Percentiles rank a stretch among this genome's conserved stretches.
Evolutionary conservation across 805 yeast species (phyloP).

Genomic region (Candida chauliodis): DNA sequence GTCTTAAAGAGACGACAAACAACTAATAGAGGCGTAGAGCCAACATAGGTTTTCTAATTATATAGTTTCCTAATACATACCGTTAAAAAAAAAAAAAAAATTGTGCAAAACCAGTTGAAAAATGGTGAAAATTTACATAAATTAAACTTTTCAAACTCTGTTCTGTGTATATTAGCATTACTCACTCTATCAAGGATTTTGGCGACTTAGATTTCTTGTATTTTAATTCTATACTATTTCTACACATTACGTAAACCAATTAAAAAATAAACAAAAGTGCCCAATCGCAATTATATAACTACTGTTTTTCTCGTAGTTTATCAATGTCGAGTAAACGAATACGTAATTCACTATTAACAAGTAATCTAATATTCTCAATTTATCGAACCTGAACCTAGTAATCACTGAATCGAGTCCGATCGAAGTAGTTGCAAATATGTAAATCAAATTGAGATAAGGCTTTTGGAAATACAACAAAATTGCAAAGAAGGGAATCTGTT

Average conservation of each 20-base stretch:
- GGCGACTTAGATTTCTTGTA: too few relatives aligned
- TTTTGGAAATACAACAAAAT: slow-evolving; percentile 4
- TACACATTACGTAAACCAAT: slow-evolving; percentile 6
- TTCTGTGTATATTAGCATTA: too few relatives aligned
- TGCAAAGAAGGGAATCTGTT: slow-evolving; percentile 3
- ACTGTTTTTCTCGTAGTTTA: slow-evolving; percentile 1
- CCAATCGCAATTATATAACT: slow-evolving; percentile 1
- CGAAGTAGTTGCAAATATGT: slow-evolving; percentile 4
- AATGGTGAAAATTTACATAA: too few relatives aligned
- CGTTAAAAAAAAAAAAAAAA: too few relatives aligned
- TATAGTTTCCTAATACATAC: too few relatives aligned
- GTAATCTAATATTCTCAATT: slow-evolving; percentile 4
- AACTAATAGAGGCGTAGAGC: too few relatives aligned
- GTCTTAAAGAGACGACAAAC: too few relatives aligned
- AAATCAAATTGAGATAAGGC: slow-evolving; percentile 3
- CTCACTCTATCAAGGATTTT: too few relatives aligned
- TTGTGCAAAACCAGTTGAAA: too few relatives aligned
- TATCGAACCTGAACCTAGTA: not conserved
- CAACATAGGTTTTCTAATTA: too few relatives aligned
- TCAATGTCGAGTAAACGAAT: slow-evolving; percentile 2
- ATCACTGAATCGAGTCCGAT: slow-evolving; percentile 5
- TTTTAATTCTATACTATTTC: not conserved
- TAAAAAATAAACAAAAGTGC: slow-evolving; percentile 4
- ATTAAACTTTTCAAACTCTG: too few relatives aligned
- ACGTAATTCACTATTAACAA: slow-evolving; percentile 3